A percentile compares a stretch with the other conserved stretches of the same genome.
Evolutionary conservation across 1,139 yeast genomes (phyloP).

Genomic region (Taphrina confusa): DNA sequence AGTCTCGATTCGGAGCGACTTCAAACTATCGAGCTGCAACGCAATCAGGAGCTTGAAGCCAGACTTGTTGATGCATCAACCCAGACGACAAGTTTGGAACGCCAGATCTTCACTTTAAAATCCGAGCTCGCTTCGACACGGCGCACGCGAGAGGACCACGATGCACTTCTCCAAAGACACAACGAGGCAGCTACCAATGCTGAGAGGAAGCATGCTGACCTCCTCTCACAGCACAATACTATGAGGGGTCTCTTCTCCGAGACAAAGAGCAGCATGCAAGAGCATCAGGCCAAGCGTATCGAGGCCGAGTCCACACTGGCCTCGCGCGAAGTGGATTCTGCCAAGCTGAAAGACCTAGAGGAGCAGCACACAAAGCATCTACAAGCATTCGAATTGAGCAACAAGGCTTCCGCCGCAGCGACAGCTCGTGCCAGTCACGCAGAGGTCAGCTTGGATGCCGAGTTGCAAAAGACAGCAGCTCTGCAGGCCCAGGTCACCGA

Average conservation of each 20-base stretch:
- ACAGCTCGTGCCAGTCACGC: constrained; percentile 19
- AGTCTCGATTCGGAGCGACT: constrained; percentile 22
- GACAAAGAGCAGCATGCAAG: constrained; percentile 12
- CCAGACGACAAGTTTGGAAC: constrained; percentile 5
- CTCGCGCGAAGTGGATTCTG: neutral
- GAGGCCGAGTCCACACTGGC: constrained; percentile 18
- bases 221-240: constrained; percentile 15
- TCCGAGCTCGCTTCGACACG: constrained; percentile 16
- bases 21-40: constrained; percentile 25
- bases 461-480: neutral
- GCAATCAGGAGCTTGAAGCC: constrained; percentile 37
- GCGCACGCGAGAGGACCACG: constrained; percentile 4
- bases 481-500: constrained; percentile 11
- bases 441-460: constrained; percentile 6
- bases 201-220: constrained; percentile 9
- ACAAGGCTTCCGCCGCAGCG: constrained; percentile 17
- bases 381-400: constrained; percentile 5
- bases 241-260: constrained; percentile 1
- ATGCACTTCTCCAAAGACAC: constrained; percentile 3
- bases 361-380: constrained; percentile 23
- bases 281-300: constrained; percentile 17
- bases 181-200: constrained; percentile 14
- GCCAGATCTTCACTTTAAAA: constrained; percentile 10
- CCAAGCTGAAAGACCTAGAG: constrained; percentile 21
- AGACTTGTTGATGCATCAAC: constrained; percentile 30